Evolutionary conservation across 768 basidiomycete genomes (phyloP).

Genomic region (Lactifluus echinatus): DNA sequence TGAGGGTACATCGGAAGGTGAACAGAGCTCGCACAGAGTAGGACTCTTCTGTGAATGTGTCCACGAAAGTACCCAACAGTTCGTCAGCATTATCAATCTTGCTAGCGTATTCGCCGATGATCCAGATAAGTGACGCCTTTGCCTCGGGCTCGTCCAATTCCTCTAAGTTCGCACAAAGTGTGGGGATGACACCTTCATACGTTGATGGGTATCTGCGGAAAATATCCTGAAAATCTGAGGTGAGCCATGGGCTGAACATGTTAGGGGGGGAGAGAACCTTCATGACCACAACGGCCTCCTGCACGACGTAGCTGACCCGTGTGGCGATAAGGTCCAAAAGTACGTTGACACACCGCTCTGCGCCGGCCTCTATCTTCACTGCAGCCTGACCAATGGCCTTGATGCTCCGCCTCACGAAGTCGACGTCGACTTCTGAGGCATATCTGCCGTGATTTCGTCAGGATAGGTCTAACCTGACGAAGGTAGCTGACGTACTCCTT

Average conservation of each 20-base stretch:
- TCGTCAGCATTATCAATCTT: slow-evolving; percentile 92
- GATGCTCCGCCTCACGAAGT: slow-evolving; percentile 92
- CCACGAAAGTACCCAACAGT: slow-evolving; percentile 81
- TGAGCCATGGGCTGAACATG: neutral
- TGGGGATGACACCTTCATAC: slow-evolving; percentile 96
- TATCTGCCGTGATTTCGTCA: slow-evolving; percentile 47
- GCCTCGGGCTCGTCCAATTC: slow-evolving; percentile 98
- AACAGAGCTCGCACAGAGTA: slow-evolving; percentile 55
- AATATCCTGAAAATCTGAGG: slow-evolving; percentile 59
- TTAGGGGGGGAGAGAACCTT: slow-evolving; percentile 48
- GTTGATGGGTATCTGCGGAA: slow-evolving; percentile 95
- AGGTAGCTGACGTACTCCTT: slow-evolving; percentile 62
- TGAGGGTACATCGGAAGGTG: neutral
- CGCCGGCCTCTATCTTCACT: slow-evolving; percentile 87
- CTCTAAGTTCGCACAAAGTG: slow-evolving; percentile 88
- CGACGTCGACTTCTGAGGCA: slow-evolving; percentile 95
- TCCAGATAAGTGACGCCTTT: slow-evolving; percentile 97
- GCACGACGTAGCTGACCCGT: slow-evolving; percentile 93
- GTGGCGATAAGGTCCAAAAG: slow-evolving; percentile 88
- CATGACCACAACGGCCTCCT: slow-evolving; percentile 98
- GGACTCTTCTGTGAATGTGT: slow-evolving; percentile 88
- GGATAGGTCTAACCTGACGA: neutral
- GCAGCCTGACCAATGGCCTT: slow-evolving; percentile 95
- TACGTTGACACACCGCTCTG: slow-evolving; percentile 92
- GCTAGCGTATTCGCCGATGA: slow-evolving; percentile 95